Evolutionary conservation across 139 green algal species (phyloP).

Genomic region (Ettlia oleoabundans): DNA sequence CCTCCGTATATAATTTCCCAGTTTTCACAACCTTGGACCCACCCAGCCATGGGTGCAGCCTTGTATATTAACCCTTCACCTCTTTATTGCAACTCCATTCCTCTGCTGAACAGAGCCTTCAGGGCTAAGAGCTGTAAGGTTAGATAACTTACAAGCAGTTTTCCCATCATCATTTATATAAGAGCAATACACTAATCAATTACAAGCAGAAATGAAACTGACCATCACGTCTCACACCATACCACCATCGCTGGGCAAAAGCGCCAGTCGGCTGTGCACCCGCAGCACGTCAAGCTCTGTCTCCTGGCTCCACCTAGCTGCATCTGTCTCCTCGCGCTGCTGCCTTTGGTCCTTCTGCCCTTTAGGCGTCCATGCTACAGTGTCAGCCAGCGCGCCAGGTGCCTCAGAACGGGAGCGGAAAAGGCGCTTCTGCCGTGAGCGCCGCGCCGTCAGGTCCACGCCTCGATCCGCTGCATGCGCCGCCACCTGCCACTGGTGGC

Average conservation of each 20-base stretch:
- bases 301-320: neutral
- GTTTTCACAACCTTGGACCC: too few species aligned
- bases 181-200: neutral
- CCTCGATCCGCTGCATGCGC: neutral
- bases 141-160: too few species aligned
- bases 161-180: too few species aligned
- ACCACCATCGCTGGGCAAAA: constrained; percentile 1
- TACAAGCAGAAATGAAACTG: too few species aligned
- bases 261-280: constrained; percentile 1
- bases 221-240: constrained; percentile 24
- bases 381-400: neutral
- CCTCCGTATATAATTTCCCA: too few species aligned
- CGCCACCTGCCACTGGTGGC: constrained; percentile 33
- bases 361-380: neutral
- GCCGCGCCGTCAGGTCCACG: constrained; percentile 7
- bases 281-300: constrained; percentile 2
- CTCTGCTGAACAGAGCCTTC: too few species aligned
- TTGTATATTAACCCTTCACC: too few species aligned
- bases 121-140: too few species aligned
- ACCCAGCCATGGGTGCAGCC: too few species aligned
- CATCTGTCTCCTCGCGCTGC: neutral
- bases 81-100: too few species aligned
- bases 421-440: neutral
- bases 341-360: neutral
- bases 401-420: constrained; percentile 30